Base-by-base conservation (phyloP, 768 basidiomycete species). In the Calocera cornea region DNA sequence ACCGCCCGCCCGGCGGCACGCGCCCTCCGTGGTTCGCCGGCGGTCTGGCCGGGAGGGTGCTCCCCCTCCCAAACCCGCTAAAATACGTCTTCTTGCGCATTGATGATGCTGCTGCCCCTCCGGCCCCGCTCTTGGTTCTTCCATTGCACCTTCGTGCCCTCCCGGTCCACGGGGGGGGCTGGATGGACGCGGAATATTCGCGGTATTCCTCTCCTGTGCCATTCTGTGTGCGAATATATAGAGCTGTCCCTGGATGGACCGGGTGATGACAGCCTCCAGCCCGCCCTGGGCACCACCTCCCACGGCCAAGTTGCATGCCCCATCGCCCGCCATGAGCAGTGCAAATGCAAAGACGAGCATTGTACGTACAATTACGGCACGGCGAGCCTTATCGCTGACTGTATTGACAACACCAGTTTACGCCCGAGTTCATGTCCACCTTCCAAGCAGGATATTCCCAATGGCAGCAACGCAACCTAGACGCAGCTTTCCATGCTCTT, bases 351-450 rank as follows among this genome's bases (percentile, higher is more conserved):
- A 60, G 8, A 60, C 54, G 22, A 60, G 54, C 54, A 60, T 60
- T 16, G 54, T 60, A 60, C 54, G 54, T 60, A 11, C 10, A 8
- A 33, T 60, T 60, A 60, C 54, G 54, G 54, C 54, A 60, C 31
- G 27, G 27, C 8, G 31, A 60, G 31, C 27, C 54, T 60, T 60
- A 60, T 60, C 54, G 5, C 44, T 47, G 54, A 60, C 14, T 60
- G 11, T 60, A 22, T 29, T 7, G 2, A 12, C 31, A 27, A 24
- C 16, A 17, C 44, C 24, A 60, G 54, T 60, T 60, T 22, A 60
- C 54, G 11, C 27, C 54, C 27, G 54, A 60, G 54, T 60, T 60
- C 54, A 60, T 60, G 54, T 60, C 54, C 7, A 60, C 54, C 31
- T 60, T 60, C 54, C 54, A 33, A 33, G 54, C 54, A 5, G 54